Evolutionary conservation across 768 basidiomycete genomes (phyloP).

Genomic region (Collybiopsis luxurians): DNA sequence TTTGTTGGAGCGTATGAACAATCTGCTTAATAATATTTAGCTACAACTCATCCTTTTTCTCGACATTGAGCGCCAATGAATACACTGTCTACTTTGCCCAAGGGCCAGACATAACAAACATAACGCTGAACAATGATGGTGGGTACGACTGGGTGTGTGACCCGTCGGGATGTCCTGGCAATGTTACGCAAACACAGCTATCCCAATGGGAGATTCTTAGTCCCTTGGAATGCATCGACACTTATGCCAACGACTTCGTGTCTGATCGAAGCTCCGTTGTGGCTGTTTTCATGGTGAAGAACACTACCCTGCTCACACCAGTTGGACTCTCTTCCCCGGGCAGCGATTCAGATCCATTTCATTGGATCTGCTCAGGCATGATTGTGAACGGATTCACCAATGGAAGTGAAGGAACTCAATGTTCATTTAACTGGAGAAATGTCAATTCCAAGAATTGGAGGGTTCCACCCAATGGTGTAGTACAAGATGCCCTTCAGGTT

Average conservation of each 20-base stretch:
- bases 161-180: not conserved
- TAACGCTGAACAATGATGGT: not conserved
- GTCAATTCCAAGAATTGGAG: not conserved
- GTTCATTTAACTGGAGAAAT: not conserved
- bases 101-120: not conserved
- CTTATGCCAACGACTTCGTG: not conserved
- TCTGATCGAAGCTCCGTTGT: not conserved
- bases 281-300: not conserved
- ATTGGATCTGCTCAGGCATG: not conserved
- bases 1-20: not conserved
- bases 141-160: not conserved
- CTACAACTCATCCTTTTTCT: not conserved
- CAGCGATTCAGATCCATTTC: not conserved
- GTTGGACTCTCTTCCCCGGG: not conserved
- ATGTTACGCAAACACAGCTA: not conserved
- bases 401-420: not conserved
- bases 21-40: not conserved
- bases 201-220: not conserved
- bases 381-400: not conserved
- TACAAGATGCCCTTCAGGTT: not conserved
- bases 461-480: not conserved
- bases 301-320: not conserved
- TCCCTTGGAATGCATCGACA: not conserved
- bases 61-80: not conserved
- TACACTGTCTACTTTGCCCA: not conserved